These are phyloP conservation scores for Agaricus subrufescens DNA, from an alignment of 768 basidiomycete species.

Conservation along the genomic window DNA sequence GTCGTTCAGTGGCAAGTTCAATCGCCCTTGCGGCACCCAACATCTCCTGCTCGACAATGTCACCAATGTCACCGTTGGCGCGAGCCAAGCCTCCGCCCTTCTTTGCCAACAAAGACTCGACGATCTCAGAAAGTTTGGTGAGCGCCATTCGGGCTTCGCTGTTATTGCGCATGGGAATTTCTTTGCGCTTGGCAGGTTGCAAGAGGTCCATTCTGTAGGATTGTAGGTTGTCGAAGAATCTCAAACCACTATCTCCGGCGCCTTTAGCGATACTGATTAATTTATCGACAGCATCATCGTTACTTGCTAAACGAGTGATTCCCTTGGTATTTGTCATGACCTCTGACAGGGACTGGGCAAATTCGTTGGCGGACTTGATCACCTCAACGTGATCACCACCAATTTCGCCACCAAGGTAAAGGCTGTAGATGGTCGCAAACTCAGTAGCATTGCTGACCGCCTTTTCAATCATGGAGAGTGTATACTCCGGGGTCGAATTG, in stretches of 20 bases:
- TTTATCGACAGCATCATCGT: slow-evolving; percentile 91
- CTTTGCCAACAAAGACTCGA: slow-evolving; percentile 85
- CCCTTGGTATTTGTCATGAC: slow-evolving; percentile 94
- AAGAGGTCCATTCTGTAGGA: slow-evolving; percentile 90
- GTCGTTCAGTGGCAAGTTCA: slow-evolving; percentile 83
- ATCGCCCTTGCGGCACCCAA: slow-evolving; percentile 87
- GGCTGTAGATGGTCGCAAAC: slow-evolving; percentile 91
- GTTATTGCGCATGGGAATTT: slow-evolving; percentile 87
- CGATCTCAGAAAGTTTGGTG: slow-evolving; percentile 78
- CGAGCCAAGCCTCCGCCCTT: slow-evolving; percentile 65
- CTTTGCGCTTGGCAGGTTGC: slow-evolving; percentile 70
- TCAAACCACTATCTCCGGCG: slow-evolving; percentile 83
- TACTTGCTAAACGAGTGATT: slow-evolving; percentile 85
- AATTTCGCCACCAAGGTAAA: slow-evolving; percentile 78
- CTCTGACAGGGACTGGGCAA: slow-evolving; percentile 90
- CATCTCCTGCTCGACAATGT: slow-evolving; percentile 98
- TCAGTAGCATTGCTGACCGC: slow-evolving; percentile 92
- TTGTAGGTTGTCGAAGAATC: slow-evolving; percentile 94
- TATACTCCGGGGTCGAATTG: slow-evolving; percentile 98
- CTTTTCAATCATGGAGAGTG: slow-evolving; percentile 97
- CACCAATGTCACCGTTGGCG: slow-evolving; percentile 89
- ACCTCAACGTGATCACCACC: slow-evolving; percentile 97
- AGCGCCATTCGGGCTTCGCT: slow-evolving; percentile 80
- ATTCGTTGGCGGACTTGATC: slow-evolving; percentile 95
- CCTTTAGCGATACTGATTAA: slow-evolving; percentile 79